These are phyloP conservation scores for Physocladia obscura DNA, from an alignment of 192 early-diverging fungal species.

Conservation along the genomic window DNA sequence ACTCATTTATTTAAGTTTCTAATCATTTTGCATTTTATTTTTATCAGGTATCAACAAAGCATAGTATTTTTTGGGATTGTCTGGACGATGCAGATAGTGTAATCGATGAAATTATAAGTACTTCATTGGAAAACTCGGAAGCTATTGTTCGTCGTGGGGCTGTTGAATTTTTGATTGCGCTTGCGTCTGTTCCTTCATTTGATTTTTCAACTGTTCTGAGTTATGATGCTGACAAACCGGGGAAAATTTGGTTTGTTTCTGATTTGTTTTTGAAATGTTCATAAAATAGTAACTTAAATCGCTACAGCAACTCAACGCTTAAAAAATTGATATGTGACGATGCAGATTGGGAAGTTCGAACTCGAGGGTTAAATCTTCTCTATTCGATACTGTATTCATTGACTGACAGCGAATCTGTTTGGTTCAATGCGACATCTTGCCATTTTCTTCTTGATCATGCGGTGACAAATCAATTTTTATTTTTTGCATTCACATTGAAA, in stretches of 20 bases:
- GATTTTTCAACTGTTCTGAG: not conserved
- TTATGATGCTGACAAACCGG: not conserved
- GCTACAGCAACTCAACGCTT: not conserved
- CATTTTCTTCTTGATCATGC: too few relatives aligned
- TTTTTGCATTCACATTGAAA: too few relatives aligned
- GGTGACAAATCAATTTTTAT: too few relatives aligned
- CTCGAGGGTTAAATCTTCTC: not conserved
- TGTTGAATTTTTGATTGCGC: not conserved
- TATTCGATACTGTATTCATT: too few relatives aligned
- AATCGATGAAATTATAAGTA: not conserved
- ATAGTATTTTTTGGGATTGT: not conserved
- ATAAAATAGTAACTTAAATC: not conserved
- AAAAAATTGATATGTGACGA: not conserved
- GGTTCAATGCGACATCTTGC: too few relatives aligned
- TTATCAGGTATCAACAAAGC: too few relatives aligned
- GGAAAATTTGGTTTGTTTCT: not conserved
- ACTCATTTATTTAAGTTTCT: too few relatives aligned
- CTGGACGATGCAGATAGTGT: too few relatives aligned
- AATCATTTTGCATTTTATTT: too few relatives aligned
- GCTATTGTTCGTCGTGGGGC: slow-evolving; percentile 6
- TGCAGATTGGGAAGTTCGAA: slow-evolving; percentile 15
- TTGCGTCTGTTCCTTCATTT: not conserved
- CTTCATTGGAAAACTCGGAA: slow-evolving; percentile 17
- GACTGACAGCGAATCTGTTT: too few relatives aligned
- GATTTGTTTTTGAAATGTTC: not conserved